A percentile compares a stretch with the other conserved stretches of the same genome.
phyloP scores from a whole-genome alignment of 2,329 filamentous ascomycete genomes.

The Biscogniauxia mediterranea region DNA sequence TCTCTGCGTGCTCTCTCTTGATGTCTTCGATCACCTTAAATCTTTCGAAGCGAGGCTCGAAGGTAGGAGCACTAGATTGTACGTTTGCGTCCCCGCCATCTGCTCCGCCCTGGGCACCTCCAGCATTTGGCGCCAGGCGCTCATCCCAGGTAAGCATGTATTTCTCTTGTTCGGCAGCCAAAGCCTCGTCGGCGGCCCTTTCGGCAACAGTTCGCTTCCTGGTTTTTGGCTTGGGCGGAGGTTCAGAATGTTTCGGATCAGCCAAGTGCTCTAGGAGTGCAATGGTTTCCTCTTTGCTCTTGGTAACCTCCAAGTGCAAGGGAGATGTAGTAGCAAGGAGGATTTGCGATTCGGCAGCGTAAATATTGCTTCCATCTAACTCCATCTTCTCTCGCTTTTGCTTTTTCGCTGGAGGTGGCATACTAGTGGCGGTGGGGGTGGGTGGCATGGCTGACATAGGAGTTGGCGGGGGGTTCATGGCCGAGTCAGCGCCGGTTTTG shows the following conservation, averaged over 20 bases:
- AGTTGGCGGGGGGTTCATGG: constrained; percentile 64
- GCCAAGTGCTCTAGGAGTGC: constrained; percentile 67
- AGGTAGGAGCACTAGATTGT: constrained; percentile 67
- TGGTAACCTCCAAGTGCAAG: constrained; percentile 75
- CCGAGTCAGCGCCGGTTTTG: constrained; percentile 30
- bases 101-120: constrained; percentile 54
- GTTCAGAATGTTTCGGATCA: constrained; percentile 74
- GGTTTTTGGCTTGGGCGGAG: constrained; percentile 80
- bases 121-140: constrained; percentile 61
- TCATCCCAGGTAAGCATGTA: constrained; percentile 95
- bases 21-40: constrained; percentile 92
- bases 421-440: constrained; percentile 58
- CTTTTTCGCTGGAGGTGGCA: constrained; percentile 62
- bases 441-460: constrained; percentile 58
- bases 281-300: constrained; percentile 66
- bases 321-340: constrained; percentile 71
- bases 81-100: constrained; percentile 70
- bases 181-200: constrained; percentile 89
- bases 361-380: constrained; percentile 70
- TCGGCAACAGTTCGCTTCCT: constrained; percentile 93
- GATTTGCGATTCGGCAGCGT: constrained; percentile 74
- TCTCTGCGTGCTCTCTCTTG: constrained; percentile 72
- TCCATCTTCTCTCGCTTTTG: constrained; percentile 72
- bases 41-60: constrained; percentile 82
- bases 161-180: constrained; percentile 83